Conservation (phyloP, 2,329 filamentous ascomycete species). For the Verticillium dahliae region DNA sequence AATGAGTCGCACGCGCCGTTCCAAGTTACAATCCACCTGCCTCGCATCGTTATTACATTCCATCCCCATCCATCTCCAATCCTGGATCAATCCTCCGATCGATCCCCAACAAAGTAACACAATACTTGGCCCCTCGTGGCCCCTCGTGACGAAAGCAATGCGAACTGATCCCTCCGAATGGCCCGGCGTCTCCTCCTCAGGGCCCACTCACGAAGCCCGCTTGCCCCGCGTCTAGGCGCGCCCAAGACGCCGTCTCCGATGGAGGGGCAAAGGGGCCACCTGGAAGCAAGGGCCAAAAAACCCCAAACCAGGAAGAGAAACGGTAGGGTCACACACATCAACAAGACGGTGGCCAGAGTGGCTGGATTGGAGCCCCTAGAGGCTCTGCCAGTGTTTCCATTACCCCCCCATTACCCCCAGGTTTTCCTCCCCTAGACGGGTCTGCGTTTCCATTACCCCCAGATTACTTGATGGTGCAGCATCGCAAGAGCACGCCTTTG, state of each 20-base stretch:
- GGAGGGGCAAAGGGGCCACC: neutral
- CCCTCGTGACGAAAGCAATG: neutral
- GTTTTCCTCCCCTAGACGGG: neutral
- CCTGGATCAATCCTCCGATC: neutral
- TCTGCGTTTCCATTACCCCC: conserved; percentile 14
- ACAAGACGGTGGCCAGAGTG: neutral
- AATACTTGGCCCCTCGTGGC: neutral
- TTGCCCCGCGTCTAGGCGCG: neutral
- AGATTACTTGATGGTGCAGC: conserved; percentile 15
- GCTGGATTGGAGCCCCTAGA: too few relatives aligned
- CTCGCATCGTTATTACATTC: neutral
- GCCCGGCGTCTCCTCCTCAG: neutral
- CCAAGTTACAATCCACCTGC: neutral
- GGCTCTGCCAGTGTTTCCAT: conserved; percentile 1
- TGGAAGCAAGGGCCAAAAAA: neutral
- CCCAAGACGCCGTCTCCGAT: neutral
- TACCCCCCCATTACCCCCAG: conserved; percentile 4
- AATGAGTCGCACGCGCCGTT: neutral
- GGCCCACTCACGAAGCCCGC: neutral
- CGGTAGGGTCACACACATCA: neutral
- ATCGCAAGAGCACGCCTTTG: neutral
- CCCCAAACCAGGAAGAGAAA: neutral
- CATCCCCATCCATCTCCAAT: neutral
- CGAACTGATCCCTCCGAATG: neutral
- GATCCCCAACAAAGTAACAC: neutral